phyloP scores from a whole-genome alignment of 164 flowering plant species.

The Malania oleifera region DNA sequence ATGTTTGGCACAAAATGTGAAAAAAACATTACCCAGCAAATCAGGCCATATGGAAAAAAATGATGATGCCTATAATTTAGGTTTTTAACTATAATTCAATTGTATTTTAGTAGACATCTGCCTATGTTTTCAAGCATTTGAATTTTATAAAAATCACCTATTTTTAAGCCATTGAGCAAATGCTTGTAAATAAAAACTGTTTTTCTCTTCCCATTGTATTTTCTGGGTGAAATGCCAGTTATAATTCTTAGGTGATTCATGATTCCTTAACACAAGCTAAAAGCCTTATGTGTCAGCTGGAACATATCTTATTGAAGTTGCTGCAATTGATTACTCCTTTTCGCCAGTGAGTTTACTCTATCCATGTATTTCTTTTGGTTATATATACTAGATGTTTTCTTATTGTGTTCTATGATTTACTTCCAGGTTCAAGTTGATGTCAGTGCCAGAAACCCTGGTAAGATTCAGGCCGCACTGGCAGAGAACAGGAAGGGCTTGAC shows the following conservation, averaged over 20 bases:
- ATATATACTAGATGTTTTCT: not conserved
- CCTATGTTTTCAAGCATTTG: not conserved
- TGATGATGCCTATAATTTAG: not conserved
- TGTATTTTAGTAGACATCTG: not conserved
- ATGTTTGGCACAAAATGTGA: too few species aligned
- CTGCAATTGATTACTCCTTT: conserved; percentile 79
- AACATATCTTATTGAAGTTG: conserved; percentile 96
- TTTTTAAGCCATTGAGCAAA: too few species aligned
- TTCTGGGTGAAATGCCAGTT: not conserved
- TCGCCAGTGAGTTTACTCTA: conserved; percentile 66
- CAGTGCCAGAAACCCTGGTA: conserved; percentile 93
- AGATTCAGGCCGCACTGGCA: conserved; percentile 90
- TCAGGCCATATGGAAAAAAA: too few species aligned
- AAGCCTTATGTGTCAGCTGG: conserved; percentile 91
- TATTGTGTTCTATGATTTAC: conserved; percentile 9
- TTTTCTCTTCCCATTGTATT: not conserved
- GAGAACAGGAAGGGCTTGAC: conserved; percentile 74
- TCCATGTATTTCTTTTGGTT: not conserved
- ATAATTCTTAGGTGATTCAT: not conserved
- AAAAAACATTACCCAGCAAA: too few species aligned
- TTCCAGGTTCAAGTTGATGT: conserved; percentile 92
- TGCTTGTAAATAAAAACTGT: too few species aligned
- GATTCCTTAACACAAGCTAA: conserved; percentile 42
- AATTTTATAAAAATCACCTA: too few species aligned
- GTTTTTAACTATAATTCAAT: not conserved